Base-by-base conservation (phyloP, 768 basidiomycete species). In the Hydnomerulius pinastri region DNA sequence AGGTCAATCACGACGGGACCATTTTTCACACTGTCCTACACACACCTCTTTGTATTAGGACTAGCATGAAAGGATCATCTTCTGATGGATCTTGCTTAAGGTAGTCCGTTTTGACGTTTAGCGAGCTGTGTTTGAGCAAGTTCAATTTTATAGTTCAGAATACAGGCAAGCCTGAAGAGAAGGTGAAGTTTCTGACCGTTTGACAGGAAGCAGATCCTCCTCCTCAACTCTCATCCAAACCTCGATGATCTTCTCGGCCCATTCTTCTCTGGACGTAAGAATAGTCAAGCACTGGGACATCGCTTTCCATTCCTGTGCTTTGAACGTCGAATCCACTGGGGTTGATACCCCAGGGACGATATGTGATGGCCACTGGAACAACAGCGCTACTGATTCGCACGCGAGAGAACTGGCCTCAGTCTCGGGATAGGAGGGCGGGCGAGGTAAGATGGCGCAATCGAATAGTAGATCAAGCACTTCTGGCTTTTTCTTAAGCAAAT, bases 351-450 rank as follows among this genome's bases (percentile, higher is more conserved):
- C 67, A 6, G 64, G 61, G 8, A 68, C 50, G 7, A 53, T 40
- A 23, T 57, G 45, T 9, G 56, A 17, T 1, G 68, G 52, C 41
- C 57, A 57, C 17, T 55, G 52, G 27, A 70, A 55, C 24, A 71
- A 39, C 35, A 66, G 44, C 2, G 60, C 43, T 6, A 72, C 23
- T 2, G 51, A 40, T 46, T 70, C 67, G 30, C 52, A 57, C 11
- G 64, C 57, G 4, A 62, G 46, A 15, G 63, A 58, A 39, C 60
- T 56, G 4, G 57, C 52, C 15, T 57, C 39, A 4, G 54, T 57
- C 50, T 68, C 60, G 10, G 67, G 65, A 46, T 70, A 68, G 60
- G 61, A 69, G 6, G 59, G 27, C 6, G 58, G 56, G 27, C 66
- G 57, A 28, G 47, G 25, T 15, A 65, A n/a, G n/a, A 51, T 44